Evolutionary conservation across 805 yeast genomes (phyloP), one percentile per base, ranked within the genome.

Genomic region (Saccharomycopsis capsularis): DNA sequence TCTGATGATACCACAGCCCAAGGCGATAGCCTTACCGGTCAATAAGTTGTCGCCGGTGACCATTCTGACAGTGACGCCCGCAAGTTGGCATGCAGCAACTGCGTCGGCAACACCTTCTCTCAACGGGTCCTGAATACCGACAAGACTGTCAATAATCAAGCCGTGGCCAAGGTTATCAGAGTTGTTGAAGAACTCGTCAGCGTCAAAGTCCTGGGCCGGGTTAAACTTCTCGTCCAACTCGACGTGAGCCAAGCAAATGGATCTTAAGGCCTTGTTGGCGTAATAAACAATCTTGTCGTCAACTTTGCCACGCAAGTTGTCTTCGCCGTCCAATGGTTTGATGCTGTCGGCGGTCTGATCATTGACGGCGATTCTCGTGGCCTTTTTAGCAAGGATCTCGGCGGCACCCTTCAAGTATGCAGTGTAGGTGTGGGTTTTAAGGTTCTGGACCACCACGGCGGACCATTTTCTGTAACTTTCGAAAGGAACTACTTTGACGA

Each of bases 21-120:
- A 69, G 2, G 97, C 88, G 57, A 93, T 93, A 0, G 98, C 95
- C 56, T 78, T 80, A 3, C 99, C 99, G 2, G 99, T 93, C 40
- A 80, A 68, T 50, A 91, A 64, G 61, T 91, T 91, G 65, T 93
- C 99, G 65, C 99, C 99, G 19, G 99, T 93, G 40, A 93, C 97
- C 99, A 93, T 93, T 57, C 96, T 76, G 18, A 93, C 98, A 22
- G 84, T 77, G 22, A 93, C 98, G 50, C 99, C 98, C 1, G 99
- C 98, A 30, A 70, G 70, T 57, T 79, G 81, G 68, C 99, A 93
- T 60, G 84, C 83, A 36, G 73, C 70, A 25, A 93, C 96, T 1
- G 99, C 95, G 39, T 82, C 81, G n/a, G 79, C 74, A 7, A 93
- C 98, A 54, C 96, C 97, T 3, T 75, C 76, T 58, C 97, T 81